Conservation (phyloP, 2,329 filamentous ascomycete genomes). For the Emydomyces testavorans region DNA sequence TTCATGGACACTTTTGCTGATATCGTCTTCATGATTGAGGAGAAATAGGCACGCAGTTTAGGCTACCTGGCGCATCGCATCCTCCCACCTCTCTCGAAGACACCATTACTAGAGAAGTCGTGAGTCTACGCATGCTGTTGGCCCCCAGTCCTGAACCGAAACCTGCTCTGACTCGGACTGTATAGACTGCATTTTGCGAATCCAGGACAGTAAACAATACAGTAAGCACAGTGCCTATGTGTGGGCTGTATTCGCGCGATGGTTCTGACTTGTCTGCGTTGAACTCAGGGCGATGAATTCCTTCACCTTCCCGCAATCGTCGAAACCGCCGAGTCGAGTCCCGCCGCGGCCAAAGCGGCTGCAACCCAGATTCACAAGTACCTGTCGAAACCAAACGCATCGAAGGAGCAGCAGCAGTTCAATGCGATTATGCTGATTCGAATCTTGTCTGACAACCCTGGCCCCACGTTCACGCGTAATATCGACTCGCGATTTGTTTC, state of each 20-base stretch:
- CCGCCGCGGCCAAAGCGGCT: conserved; percentile 68
- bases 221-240: not conserved
- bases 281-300: conserved; percentile 66
- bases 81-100: conserved; percentile 32
- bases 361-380: conserved; percentile 72
- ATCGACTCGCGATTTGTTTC: conserved; percentile 74
- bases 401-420: conserved; percentile 66
- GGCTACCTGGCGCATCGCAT: conserved; percentile 17
- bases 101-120: conserved; percentile 32
- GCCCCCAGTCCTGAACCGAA: conserved; percentile 1
- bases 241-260: not conserved
- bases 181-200: conserved; percentile 69
- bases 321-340: conserved; percentile 86
- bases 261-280: conserved; percentile 16
- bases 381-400: conserved; percentile 58
- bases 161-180: not conserved
- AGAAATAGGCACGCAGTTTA: conserved; percentile 1
- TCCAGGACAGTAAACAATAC: conserved; percentile 47
- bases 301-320: conserved; percentile 87
- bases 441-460: conserved; percentile 86
- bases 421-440: conserved; percentile 92
- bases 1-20: too few species aligned
- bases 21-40: too few species aligned
- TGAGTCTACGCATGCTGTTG: conserved; percentile 18
- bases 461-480: conserved; percentile 79